These are phyloP conservation scores for Cercophora sp. DNA, from an alignment of 495 filamentous ascomycete species.

Conservation along the genomic window DNA sequence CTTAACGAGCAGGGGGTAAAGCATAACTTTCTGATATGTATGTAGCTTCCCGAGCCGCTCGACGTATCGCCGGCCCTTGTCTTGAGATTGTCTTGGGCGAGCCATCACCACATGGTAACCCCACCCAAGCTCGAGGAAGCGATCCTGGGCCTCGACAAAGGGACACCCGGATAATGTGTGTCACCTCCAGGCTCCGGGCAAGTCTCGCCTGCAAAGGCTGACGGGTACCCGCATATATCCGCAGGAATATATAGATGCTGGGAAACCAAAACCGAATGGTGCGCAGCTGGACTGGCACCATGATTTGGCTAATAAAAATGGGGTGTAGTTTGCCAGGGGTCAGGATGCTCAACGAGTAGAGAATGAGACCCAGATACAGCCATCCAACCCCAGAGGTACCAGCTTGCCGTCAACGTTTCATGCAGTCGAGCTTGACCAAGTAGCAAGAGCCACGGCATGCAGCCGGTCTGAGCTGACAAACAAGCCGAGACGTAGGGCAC, in stretches of 20 bases:
- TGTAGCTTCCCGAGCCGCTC: conserved; percentile 17
- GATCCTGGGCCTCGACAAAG: background rate
- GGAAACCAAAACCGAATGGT: conserved; percentile 4
- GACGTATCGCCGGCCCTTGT: conserved; percentile 12
- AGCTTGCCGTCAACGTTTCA: conserved; percentile 5
- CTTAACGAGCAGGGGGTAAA: background rate
- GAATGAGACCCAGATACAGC: background rate
- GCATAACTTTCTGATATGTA: background rate
- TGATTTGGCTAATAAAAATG: conserved; percentile 11
- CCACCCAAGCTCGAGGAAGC: background rate
- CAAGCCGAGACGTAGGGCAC: too few species aligned
- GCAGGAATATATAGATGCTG: conserved; percentile 13
- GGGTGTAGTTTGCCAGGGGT: conserved; percentile 1
- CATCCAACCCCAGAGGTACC: too few species aligned
- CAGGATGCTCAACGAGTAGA: background rate
- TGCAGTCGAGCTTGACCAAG: conserved; percentile 2
- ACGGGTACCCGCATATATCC: conserved; percentile 23
- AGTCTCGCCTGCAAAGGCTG: conserved; percentile 11
- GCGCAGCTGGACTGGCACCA: background rate
- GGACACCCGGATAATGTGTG: conserved; percentile 12
- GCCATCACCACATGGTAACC: conserved; percentile 1
- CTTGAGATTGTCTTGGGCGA: conserved; percentile 9
- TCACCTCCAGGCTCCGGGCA: too few species aligned
- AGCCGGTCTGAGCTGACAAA: conserved; percentile 2
- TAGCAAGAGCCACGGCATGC: conserved; percentile 9